These are phyloP conservation scores for Phlebiopsis flavidoalba DNA, from an alignment of 768 basidiomycete species.

Conservation along the genomic window DNA sequence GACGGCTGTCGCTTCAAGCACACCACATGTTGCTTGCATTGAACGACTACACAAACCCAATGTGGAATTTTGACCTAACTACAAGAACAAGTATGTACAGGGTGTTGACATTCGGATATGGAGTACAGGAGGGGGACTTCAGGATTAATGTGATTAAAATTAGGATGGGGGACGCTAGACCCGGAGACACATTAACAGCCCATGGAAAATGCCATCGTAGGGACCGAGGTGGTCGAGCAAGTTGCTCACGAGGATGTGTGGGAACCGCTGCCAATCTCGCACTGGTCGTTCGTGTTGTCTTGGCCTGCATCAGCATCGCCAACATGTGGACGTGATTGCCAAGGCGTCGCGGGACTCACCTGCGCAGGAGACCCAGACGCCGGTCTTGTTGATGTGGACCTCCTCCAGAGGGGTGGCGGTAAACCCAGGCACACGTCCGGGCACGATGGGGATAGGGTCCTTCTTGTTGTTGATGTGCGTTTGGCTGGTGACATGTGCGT, in stretches of 20 bases:
- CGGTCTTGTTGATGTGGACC: slow-evolving; percentile 35
- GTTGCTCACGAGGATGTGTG: slow-evolving; percentile 40
- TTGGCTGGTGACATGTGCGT: slow-evolving; percentile 34
- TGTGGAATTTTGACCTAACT: too few species aligned
- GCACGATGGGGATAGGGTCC: slow-evolving; percentile 34
- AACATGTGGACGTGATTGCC: neutral
- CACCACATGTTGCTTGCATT: too few species aligned
- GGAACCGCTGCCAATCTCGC: slow-evolving; percentile 50
- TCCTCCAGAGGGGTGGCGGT: slow-evolving; percentile 41
- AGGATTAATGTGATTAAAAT: too few species aligned
- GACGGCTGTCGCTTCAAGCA: too few species aligned
- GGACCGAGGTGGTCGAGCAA: slow-evolving; percentile 45
- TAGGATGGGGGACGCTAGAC: too few species aligned
- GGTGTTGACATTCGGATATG: too few species aligned
- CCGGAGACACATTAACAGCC: neutral
- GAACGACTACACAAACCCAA: too few species aligned
- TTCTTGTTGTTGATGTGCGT: slow-evolving; percentile 52
- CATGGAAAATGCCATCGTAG: slow-evolving; percentile 28
- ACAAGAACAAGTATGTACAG: too few species aligned
- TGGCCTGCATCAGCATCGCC: slow-evolving; percentile 34
- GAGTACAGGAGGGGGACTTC: too few species aligned
- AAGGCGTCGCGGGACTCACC: slow-evolving; percentile 5
- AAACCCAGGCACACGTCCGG: slow-evolving; percentile 31
- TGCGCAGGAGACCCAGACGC: slow-evolving; percentile 50
- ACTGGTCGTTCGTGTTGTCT: slow-evolving; percentile 50